Base-by-base conservation (phyloP, 2,329 filamentous ascomycete species). In the Diplodia corticola region DNA sequence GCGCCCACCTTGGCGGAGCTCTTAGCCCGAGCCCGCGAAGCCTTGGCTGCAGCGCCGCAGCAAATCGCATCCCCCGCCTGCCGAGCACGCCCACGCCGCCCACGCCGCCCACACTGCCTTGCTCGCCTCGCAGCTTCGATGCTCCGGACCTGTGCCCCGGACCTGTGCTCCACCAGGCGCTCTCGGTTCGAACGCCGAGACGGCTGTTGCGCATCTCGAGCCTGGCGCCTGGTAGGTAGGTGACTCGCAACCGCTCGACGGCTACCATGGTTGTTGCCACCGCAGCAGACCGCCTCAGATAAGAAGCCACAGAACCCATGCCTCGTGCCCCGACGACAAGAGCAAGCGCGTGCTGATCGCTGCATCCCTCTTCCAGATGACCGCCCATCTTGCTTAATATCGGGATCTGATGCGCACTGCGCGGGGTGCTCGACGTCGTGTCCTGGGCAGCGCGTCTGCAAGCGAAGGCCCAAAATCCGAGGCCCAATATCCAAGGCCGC, bases 151-250 rank as follows among this genome's bases (percentile, higher is more conserved):
- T n/a, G n/a, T 28, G 48, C 33, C 1, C 40, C 22, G 40, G 4
- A 40, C 20, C 17, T 12, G 13, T 13, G 30, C 60, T 63, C 60
- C 46, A 51, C 60, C 59, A 4, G 10, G 5, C 44, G 53, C 48
- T 40, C 60, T 63, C 60, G 60, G 49, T 7, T 48, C 12, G 46
- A 37, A 24, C 51, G 60, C 60, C 60, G 46, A 63, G 48, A 51
- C 60, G 60, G 60, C 49, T 63, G 48, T 51, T 57, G 60, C 48
- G 60, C 48, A 63, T 63, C 12, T n/a, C 40, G n/a, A 4, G n/a
- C 22, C n/a, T 12, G 22, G 48, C 10, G 48, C 22, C 24, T 5
- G 12, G 28, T 28, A 5, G 26, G 22, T 17, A 5, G 35, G 48
- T 26, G 48, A 37, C 54, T 24, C 24, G 54, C 35, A 44, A 10